Conservation (phyloP, 1,284 basidiomycete genomes). For the Trametes polyzona region DNA sequence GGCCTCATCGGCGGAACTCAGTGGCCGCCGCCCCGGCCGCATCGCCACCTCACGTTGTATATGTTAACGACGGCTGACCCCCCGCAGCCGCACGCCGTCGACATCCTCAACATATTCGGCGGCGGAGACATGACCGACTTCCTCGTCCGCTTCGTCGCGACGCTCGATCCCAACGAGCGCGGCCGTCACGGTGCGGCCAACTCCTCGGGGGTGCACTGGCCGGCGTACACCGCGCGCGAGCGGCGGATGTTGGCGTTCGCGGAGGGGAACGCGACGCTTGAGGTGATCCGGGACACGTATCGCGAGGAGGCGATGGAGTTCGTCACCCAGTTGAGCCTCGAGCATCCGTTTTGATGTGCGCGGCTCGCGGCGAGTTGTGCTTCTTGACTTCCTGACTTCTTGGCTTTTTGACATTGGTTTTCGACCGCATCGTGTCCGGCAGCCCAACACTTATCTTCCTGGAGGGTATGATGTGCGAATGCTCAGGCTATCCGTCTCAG, state of each 20-base stretch:
- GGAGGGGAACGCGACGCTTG: conserved; percentile 43
- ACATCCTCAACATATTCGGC: conserved; percentile 24
- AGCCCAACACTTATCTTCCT: too few species aligned
- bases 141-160: conserved; percentile 24
- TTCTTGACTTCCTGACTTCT: too few species aligned
- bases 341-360: conserved; percentile 12
- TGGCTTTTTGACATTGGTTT: too few species aligned
- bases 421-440: too few species aligned
- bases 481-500: too few species aligned
- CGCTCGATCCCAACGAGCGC: conserved; percentile 40
- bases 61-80: conserved; percentile 4
- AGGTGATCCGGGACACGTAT: conserved; percentile 46
- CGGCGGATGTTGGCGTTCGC: conserved; percentile 50
- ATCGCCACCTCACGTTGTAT: too few species aligned
- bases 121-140: conserved; percentile 27
- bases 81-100: conserved; percentile 20
- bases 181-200: too few species aligned
- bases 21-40: too few species aligned
- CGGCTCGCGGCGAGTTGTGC: too few species aligned
- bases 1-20: too few species aligned
- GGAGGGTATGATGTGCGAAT: too few species aligned
- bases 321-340: conserved; percentile 13
- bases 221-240: conserved; percentile 44
- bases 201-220: conserved; percentile 48
- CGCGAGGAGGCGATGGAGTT: conserved; percentile 39